Evolutionary conservation across 2,329 filamentous ascomycete species (phyloP).

Genomic region (Sclerotinia minor): DNA sequence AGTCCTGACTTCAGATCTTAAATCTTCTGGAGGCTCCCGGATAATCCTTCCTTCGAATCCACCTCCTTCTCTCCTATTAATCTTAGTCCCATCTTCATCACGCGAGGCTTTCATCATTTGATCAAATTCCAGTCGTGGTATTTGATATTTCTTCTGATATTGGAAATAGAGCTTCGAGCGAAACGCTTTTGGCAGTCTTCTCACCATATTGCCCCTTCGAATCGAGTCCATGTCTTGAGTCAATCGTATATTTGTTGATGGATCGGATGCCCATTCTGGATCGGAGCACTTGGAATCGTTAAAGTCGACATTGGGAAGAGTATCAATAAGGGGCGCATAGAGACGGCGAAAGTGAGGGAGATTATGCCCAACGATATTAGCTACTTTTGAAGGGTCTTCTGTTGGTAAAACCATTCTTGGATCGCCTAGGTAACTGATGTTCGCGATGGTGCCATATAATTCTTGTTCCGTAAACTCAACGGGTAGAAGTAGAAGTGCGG

Average conservation of each 20-base stretch:
- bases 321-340: slow-evolving; percentile 85
- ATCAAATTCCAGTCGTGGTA: slow-evolving; percentile 80
- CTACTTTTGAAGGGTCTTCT: slow-evolving; percentile 88
- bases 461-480: slow-evolving; percentile 81
- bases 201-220: slow-evolving; percentile 93
- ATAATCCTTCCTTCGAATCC: slow-evolving; percentile 86
- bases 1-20: slow-evolving; percentile 69
- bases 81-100: slow-evolving; percentile 67
- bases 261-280: slow-evolving; percentile 63
- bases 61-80: slow-evolving; percentile 75
- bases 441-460: slow-evolving; percentile 86
- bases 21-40: slow-evolving; percentile 61
- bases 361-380: slow-evolving; percentile 91
- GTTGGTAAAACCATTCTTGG: slow-evolving; percentile 91
- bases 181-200: slow-evolving; percentile 83
- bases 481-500: slow-evolving; percentile 83
- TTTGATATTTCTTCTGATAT: slow-evolving; percentile 86
- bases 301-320: slow-evolving; percentile 84
- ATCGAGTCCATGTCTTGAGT: slow-evolving; percentile 90
- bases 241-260: slow-evolving; percentile 64
- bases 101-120: slow-evolving; percentile 76
- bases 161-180: slow-evolving; percentile 89
- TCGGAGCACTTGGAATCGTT: slow-evolving; percentile 60
- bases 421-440: slow-evolving; percentile 91
- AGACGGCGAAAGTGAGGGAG: slow-evolving; percentile 87